Conservation (phyloP, 2,329 filamentous ascomycete genomes). For the Epichloe sp. region DNA sequence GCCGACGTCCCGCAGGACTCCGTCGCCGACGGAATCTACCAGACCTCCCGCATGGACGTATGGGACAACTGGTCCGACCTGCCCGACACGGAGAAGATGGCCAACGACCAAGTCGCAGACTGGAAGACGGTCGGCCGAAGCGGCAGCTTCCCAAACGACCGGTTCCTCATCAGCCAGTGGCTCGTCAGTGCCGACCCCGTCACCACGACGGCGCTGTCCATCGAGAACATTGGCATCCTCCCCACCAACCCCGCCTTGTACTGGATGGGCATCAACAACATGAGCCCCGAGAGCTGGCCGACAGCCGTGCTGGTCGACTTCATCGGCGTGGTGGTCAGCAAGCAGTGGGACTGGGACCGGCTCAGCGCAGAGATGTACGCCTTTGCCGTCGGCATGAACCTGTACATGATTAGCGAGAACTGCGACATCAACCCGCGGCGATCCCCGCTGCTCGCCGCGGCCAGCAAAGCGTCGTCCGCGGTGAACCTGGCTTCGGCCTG, state of each 20-base stretch:
- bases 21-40: slow-evolving; percentile 18
- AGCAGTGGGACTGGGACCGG: slow-evolving; percentile 14
- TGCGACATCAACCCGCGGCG: slow-evolving; percentile 11
- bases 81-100: slow-evolving; percentile 13
- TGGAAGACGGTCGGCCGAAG: slow-evolving; percentile 11
- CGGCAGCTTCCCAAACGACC: slow-evolving; percentile 10
- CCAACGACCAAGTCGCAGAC: slow-evolving; percentile 11
- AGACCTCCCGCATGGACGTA: slow-evolving; percentile 10
- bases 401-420: slow-evolving; percentile 22
- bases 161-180: slow-evolving; percentile 20
- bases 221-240: slow-evolving; percentile 18
- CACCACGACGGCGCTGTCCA: slow-evolving; percentile 13
- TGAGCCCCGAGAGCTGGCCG: slow-evolving; percentile 16
- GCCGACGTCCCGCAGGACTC: slow-evolving; percentile 12
- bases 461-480: neutral
- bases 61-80: slow-evolving; percentile 19
- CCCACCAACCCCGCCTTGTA: slow-evolving; percentile 23
- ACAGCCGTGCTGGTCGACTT: slow-evolving; percentile 21
- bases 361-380: slow-evolving; percentile 20
- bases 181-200: slow-evolving; percentile 16
- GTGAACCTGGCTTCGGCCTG: slow-evolving; percentile 7
- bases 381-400: slow-evolving; percentile 14
- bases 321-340: slow-evolving; percentile 16
- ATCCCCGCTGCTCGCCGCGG: slow-evolving; percentile 12
- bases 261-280: slow-evolving; percentile 18